Evolutionary conservation across 192 early-diverging fungal species (phyloP).

Genomic region (Backusella tarrabulga): DNA sequence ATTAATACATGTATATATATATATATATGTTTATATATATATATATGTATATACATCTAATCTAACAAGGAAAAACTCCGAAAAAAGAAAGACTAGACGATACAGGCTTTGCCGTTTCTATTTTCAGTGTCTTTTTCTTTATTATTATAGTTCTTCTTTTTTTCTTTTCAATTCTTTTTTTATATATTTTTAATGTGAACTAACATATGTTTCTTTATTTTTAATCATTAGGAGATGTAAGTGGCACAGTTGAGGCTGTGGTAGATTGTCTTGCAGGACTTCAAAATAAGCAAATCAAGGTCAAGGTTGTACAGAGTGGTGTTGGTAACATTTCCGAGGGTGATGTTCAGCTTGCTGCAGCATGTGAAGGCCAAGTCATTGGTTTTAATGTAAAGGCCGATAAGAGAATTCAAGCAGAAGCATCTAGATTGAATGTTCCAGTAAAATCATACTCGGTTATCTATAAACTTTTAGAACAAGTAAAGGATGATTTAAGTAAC

Average conservation of each 20-base stretch:
- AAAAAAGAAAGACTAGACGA: background rate
- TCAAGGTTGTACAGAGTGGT: conserved; percentile 72
- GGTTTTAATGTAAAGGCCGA: conserved; percentile 89
- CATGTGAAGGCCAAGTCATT: conserved; percentile 64
- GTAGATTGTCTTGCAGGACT: conserved; percentile 72
- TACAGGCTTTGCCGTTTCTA: background rate
- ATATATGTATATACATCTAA: background rate
- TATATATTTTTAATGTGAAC: background rate
- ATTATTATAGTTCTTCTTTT: background rate
- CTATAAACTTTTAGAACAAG: conserved; percentile 90
- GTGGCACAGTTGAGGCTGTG: conserved; percentile 90
- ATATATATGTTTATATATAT: background rate
- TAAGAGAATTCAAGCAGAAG: conserved; percentile 64
- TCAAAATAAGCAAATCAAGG: conserved; percentile 72
- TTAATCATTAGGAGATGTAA: conserved; percentile 70
- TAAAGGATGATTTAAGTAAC: conserved; percentile 74
- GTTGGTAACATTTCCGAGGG: conserved; percentile 87
- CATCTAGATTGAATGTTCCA: conserved; percentile 60
- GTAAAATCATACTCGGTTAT: conserved; percentile 81
- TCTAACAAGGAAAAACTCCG: conserved; percentile 10
- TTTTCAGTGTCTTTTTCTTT: background rate
- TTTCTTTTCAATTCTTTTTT: conserved; percentile 7
- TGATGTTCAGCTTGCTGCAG: conserved; percentile 76
- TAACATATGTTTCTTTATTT: background rate
- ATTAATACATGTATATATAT: background rate